Evolutionary conservation across 768 basidiomycete genomes (phyloP), one percentile per base, ranked within the genome.

Genomic region (Phylloporus sp.): DNA sequence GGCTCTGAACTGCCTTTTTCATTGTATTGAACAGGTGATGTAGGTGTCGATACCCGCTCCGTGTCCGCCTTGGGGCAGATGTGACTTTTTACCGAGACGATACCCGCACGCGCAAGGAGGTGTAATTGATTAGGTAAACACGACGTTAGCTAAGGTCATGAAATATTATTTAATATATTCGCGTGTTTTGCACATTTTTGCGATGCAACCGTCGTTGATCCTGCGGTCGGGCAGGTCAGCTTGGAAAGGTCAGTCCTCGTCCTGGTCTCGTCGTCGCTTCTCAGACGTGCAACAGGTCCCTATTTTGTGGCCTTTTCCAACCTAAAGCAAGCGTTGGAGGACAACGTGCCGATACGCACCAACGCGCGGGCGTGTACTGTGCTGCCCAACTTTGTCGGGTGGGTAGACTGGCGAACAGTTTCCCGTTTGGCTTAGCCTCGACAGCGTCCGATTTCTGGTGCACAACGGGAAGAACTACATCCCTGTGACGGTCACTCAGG

Each of bases 371-470:
- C 87, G 10, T 97, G 93, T 56, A 96, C 94, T 9, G 86, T 99
- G 62, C 74, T 99, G 3, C 95, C 95, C 0, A 93, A 90, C 56
- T 97, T 95, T 57, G 91, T 98, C 39, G 95, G 95, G 92, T 93
- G 58, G 50, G 86, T 66, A 3, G 9, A 37, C 14, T 18, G 15
- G 17, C 44, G 15, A 1, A 17, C 24, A 8, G 7, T 8, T n/a
- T 17, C 14, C 9, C 5, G 20, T 24, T 9, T 14, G 36, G 34
- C n/a, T 41, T 38, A 18, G 27, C 24, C 9, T 29, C 11, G 4
- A 15, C 61, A 94, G 92, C 4, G 72, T 94, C 28, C 80, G 82
- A 31, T 97, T 99, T 65, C 70, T 88, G 66, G 90, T 99, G 3
- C 93, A 99, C 69, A 97, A 97, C 55, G 95, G 95, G 28, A 90